phyloP scores from a whole-genome alignment of 2,329 filamentous ascomycete genomes.

The Pezicula radicicola region DNA sequence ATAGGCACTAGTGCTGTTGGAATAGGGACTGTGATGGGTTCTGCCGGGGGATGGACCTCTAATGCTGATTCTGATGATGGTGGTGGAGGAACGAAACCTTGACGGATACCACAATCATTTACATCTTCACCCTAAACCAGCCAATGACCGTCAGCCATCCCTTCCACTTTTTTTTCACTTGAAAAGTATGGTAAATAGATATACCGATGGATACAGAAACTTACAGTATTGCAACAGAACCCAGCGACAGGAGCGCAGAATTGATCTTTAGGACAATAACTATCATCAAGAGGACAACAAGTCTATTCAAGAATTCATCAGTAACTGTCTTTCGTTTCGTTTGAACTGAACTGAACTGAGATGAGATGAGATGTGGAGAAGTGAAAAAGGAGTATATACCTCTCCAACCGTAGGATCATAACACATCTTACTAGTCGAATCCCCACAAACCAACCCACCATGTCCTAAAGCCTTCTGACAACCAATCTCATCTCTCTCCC shows the following conservation, averaged over 20 bases:
- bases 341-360: too few species aligned
- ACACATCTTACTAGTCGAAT: slow-evolving; percentile 9
- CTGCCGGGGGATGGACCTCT: not conserved
- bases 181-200: not conserved
- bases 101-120: too few species aligned
- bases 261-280: slow-evolving; percentile 13
- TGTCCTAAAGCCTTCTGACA: slow-evolving; percentile 14
- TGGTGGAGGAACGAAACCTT: too few species aligned
- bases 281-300: slow-evolving; percentile 14
- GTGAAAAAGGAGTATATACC: slow-evolving; percentile 2
- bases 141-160: too few species aligned
- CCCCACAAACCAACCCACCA: slow-evolving; percentile 11
- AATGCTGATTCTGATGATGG: too few species aligned
- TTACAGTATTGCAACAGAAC: slow-evolving; percentile 17
- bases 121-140: too few species aligned
- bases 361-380: not conserved
- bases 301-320: slow-evolving; percentile 2
- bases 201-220: not conserved
- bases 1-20: not conserved
- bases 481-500: slow-evolving; percentile 10
- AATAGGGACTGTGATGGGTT: not conserved
- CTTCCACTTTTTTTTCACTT: too few species aligned
- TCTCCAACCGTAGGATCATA: slow-evolving; percentile 19
- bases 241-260: slow-evolving; percentile 15
- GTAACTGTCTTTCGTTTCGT: too few species aligned